Evolutionary conservation across 345 rosid species (phyloP).

Genomic region (Garcia nutans): DNA sequence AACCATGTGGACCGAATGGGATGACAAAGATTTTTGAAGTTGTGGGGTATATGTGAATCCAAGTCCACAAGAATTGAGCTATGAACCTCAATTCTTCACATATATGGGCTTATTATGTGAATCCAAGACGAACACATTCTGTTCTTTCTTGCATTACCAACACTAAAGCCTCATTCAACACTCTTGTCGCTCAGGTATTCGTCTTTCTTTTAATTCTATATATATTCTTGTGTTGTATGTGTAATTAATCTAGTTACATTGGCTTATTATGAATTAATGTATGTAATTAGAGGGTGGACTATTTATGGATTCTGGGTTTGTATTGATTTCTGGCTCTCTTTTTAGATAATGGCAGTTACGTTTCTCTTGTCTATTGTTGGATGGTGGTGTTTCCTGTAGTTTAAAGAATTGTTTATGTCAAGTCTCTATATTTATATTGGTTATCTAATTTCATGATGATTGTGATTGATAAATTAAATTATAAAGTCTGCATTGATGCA

Average conservation of each 20-base stretch:
- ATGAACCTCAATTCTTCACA: slow-evolving; percentile 35
- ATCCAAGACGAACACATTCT: too few relatives aligned
- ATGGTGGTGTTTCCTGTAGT: too few relatives aligned
- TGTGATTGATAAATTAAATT: too few relatives aligned
- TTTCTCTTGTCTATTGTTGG: too few relatives aligned
- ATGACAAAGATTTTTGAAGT: slow-evolving; percentile 19
- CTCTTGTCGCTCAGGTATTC: slow-evolving; percentile 69
- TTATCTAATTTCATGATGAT: too few relatives aligned
- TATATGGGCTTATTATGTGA: too few relatives aligned
- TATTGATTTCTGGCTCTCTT: too few relatives aligned
- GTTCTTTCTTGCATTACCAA: slow-evolving; percentile 31
- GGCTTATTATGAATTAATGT: not conserved
- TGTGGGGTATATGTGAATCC: slow-evolving; percentile 17
- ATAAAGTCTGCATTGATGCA: too few relatives aligned
- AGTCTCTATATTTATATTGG: too few relatives aligned
- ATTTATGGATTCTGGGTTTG: not conserved
- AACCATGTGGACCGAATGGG: slow-evolving; percentile 38
- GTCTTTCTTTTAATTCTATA: not conserved
- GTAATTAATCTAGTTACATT: not conserved
- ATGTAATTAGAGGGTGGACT: not conserved
- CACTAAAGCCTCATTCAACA: slow-evolving; percentile 39
- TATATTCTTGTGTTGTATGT: not conserved
- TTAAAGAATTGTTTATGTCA: too few relatives aligned
- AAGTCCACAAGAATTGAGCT: slow-evolving; percentile 26
- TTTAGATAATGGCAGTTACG: not conserved